These are phyloP conservation scores for Zygnema cylindricum DNA, from an alignment of 139 green algal species.

Conservation along the genomic window DNA sequence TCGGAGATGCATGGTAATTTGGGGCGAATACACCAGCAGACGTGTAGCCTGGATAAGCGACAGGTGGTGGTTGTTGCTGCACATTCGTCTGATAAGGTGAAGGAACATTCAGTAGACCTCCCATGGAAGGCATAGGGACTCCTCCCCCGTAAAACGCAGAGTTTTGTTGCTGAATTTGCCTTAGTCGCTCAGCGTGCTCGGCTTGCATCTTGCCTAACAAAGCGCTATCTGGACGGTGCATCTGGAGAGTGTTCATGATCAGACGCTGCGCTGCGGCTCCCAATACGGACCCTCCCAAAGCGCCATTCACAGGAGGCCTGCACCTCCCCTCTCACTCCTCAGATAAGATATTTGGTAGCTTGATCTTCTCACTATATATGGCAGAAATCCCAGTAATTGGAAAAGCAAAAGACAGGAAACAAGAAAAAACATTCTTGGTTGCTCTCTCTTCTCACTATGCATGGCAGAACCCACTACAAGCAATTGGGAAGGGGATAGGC, in stretches of 20 bases:
- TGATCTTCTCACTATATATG: too few relatives aligned
- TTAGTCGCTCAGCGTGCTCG: background rate
- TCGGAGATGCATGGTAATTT: too few relatives aligned
- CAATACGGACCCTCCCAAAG: conserved; percentile 33
- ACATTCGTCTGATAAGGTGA: background rate
- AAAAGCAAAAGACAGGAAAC: too few relatives aligned
- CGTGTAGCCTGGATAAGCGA: background rate
- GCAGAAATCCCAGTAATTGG: too few relatives aligned
- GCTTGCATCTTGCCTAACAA: background rate
- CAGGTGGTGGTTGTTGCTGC: conserved; percentile 15
- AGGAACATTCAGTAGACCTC: background rate
- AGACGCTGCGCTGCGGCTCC: conserved; percentile 45
- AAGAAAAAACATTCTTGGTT: too few relatives aligned
- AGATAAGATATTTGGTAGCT: too few relatives aligned
- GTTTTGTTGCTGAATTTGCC: conserved; percentile 15
- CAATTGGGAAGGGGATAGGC: too few relatives aligned
- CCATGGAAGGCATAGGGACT: conserved; percentile 1
- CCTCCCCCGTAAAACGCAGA: background rate
- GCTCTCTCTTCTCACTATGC: too few relatives aligned
- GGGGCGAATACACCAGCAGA: too few relatives aligned
- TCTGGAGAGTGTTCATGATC: conserved; percentile 29
- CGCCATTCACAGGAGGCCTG: conserved; percentile 34
- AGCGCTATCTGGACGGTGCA: conserved; percentile 4
- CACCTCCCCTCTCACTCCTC: background rate
- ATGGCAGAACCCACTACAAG: too few relatives aligned